Evolutionary conservation across 495 filamentous ascomycete genomes (phyloP).

Genomic region (Neurospora sp.): DNA sequence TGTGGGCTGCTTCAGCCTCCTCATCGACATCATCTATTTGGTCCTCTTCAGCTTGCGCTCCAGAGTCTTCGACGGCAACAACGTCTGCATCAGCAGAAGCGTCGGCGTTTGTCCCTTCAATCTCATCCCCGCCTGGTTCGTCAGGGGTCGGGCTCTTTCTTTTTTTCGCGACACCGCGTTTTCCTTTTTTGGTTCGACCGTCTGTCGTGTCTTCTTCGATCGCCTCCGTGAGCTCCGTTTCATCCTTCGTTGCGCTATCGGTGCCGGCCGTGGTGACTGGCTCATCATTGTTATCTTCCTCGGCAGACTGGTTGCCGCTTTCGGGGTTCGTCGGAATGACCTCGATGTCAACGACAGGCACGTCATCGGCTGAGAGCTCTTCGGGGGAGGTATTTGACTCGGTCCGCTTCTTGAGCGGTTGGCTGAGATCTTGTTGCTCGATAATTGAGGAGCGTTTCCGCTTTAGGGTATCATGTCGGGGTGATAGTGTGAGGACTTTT

Average conservation of each 20-base stretch:
- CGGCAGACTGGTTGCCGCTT: constrained; percentile 31
- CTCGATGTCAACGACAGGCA: constrained; percentile 33
- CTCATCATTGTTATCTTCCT: constrained; percentile 27
- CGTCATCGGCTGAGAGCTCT: constrained; percentile 27
- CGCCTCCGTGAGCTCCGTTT: constrained; percentile 17
- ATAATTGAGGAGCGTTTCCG: constrained; percentile 37
- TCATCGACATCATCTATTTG: constrained; percentile 41
- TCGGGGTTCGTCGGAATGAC: constrained; percentile 27
- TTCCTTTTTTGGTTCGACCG: constrained; percentile 25
- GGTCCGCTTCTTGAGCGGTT: constrained; percentile 49
- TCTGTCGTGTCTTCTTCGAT: constrained; percentile 18
- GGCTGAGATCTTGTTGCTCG: constrained; percentile 37
- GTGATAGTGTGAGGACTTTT: constrained; percentile 3
- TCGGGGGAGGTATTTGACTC: constrained; percentile 32
- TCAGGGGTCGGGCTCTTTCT: constrained; percentile 27
- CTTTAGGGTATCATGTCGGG: constrained; percentile 28
- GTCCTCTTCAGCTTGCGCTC: constrained; percentile 34
- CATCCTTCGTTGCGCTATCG: constrained; percentile 8
- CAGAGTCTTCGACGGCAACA: constrained; percentile 23
- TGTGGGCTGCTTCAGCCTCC: constrained; percentile 42
- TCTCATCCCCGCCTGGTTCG: constrained; percentile 12
- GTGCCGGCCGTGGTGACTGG: not conserved
- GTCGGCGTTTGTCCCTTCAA: constrained; percentile 23
- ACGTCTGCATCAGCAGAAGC: constrained; percentile 19
- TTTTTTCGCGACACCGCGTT: constrained; percentile 30